phyloP scores from a whole-genome alignment of 169 alveolate species.

The Babesia divergens region DNA sequence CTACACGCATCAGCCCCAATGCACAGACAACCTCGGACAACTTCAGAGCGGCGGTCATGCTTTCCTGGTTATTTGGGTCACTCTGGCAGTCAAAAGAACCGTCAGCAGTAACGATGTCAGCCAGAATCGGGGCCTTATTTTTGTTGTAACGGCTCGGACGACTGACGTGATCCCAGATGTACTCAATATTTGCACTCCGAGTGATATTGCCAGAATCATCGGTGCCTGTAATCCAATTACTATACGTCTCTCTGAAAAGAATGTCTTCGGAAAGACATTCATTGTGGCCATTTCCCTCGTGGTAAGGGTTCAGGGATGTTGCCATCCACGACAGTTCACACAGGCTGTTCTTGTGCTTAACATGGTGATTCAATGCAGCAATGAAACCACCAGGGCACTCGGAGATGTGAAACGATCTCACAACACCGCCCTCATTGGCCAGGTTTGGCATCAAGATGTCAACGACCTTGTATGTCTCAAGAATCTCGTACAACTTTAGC shows the following conservation, averaged over 20 bases:
- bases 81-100: conserved; percentile 73
- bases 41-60: conserved; percentile 67
- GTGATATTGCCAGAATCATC: conserved; percentile 77
- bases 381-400: conserved; percentile 79
- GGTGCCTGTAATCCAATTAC: conserved; percentile 69
- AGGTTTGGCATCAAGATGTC: conserved; percentile 62
- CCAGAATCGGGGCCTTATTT: conserved; percentile 33
- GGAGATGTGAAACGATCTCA: conserved; percentile 68
- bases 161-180: conserved; percentile 70
- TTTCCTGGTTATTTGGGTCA: conserved; percentile 74
- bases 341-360: conserved; percentile 58
- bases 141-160: conserved; percentile 56
- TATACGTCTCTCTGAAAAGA: conserved; percentile 70
- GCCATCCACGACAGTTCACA: conserved; percentile 71
- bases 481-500: conserved; percentile 73
- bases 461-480: conserved; percentile 64
- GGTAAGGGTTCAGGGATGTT: conserved; percentile 75
- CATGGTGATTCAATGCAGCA: conserved; percentile 71
- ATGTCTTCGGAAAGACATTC: conserved; percentile 72
- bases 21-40: conserved; percentile 75
- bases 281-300: conserved; percentile 70
- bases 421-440: conserved; percentile 54
- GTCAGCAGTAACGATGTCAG: conserved; percentile 75
- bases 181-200: conserved; percentile 59
- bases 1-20: conserved; percentile 72